phyloP scores from a whole-genome alignment of 2,329 filamentous ascomycete species.

The Penicillium decumbens region DNA sequence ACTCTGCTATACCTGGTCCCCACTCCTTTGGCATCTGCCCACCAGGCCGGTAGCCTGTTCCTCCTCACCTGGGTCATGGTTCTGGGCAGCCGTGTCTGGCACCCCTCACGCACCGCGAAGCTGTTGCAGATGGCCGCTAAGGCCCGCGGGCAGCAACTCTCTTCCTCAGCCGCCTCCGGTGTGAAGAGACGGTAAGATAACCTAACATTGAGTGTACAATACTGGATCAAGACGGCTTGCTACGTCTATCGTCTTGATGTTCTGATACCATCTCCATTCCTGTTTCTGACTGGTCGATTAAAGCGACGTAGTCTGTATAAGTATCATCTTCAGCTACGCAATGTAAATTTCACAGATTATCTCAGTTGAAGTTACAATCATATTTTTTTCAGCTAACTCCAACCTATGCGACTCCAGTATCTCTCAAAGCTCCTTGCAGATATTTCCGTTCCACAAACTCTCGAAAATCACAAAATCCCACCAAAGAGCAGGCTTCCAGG shows the following conservation, averaged over 20 bases:
- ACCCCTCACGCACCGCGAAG: conserved; percentile 62
- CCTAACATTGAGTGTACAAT: conserved; percentile 11
- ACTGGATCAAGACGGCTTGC: conserved; percentile 8
- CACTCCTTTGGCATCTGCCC: conserved; percentile 76
- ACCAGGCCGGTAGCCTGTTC: conserved; percentile 85
- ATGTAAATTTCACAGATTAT: not conserved
- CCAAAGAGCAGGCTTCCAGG: conserved; percentile 5
- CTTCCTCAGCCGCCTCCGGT: conserved; percentile 23
- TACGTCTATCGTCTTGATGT: conserved; percentile 4
- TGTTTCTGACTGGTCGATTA: conserved; percentile 1
- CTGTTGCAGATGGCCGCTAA: conserved; percentile 51
- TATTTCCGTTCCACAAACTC: conserved; percentile 2
- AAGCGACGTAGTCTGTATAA: conserved; percentile 19
- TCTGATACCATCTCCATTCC: conserved; percentile 28
- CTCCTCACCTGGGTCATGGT: conserved; percentile 78
- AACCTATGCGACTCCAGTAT: not conserved
- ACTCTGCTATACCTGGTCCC: conserved; percentile 95
- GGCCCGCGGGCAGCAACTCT: conserved; percentile 28
- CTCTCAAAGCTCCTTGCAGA: not conserved
- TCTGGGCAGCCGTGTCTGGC: conserved; percentile 70
- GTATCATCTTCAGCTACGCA: conserved; percentile 12
- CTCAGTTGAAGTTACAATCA: not conserved
- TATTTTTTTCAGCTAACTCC: not conserved
- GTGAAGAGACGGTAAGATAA: conserved; percentile 15
- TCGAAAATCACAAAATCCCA: conserved; percentile 15